phyloP scores from a whole-genome alignment of 2,329 filamentous ascomycete genomes.

The Dothidotthia symphoricarpi region DNA sequence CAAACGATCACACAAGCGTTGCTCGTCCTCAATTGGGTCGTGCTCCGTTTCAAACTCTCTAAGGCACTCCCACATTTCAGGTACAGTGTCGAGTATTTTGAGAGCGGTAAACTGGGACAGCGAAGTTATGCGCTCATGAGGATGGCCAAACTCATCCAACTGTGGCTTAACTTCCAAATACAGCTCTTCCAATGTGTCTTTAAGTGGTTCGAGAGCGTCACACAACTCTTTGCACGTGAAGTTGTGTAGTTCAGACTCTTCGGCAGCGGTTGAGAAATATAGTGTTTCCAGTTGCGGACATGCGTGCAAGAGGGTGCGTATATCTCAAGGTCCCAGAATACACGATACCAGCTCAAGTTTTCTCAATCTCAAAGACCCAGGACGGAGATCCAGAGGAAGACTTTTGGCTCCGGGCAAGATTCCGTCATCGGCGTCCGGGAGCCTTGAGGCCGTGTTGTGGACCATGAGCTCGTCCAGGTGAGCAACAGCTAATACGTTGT shows the following conservation, averaged over 20 bases:
- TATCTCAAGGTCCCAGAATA: neutral
- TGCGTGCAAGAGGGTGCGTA: too few species aligned
- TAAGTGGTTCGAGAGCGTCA: slow-evolving; percentile 2
- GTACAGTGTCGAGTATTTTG: neutral
- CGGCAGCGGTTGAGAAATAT: neutral
- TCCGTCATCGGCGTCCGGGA: neutral
- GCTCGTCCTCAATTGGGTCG: neutral
- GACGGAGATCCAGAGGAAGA: neutral
- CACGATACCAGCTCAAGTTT: neutral
- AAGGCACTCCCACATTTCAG: neutral
- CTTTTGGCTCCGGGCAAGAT: neutral
- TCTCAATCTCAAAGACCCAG: neutral
- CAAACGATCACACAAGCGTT: neutral
- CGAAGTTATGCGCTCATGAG: neutral
- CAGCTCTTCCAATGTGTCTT: slow-evolving; percentile 6
- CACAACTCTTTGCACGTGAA: neutral
- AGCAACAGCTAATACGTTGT: neutral
- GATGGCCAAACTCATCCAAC: neutral
- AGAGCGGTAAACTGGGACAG: neutral
- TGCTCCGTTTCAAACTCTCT: neutral
- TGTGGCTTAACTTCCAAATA: slow-evolving; percentile 1
- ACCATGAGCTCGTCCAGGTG: neutral
- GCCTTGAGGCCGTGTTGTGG: neutral
- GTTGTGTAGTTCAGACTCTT: neutral
- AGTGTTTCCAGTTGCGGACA: slow-evolving; percentile 1